Base-by-base conservation (phyloP, 441 rosid species). In the Flueggea neowawraea region DNA sequence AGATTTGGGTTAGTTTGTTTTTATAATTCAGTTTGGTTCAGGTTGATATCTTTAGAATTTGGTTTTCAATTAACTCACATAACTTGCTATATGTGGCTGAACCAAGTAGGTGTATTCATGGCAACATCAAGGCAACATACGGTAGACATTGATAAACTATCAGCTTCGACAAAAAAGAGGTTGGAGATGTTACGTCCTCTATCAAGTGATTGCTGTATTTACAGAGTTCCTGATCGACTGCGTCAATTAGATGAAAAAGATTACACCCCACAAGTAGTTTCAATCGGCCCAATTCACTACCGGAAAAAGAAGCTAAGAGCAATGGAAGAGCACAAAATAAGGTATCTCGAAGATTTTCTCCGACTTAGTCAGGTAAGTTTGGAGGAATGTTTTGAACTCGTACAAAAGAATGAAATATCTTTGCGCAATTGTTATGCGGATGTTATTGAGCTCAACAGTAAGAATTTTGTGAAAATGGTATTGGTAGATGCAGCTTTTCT, bases 271-370 rank as follows among this genome's bases (percentile, higher is more conserved):
- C 55, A 45, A 32, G 33, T 67, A 11, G 55, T 67, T n/a, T 67
- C 70, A 3, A 60, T 63, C n/a, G 67, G 67, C 2, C 67, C 60
- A 10, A 36, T 63, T 31, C 67, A 63, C 54, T 59, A 15, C 16
- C 59, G 45, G 4, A 44, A 32, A 2, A 4, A 31, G 15, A 15
- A 28, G 0, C 49, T 63, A 11, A 6, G 8, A 12, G 33, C 15
- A 9, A 31, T n/a, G n/a, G n/a, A n/a, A n/a, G n/a, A n/a, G n/a
- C n/a, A n/a, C n/a, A n/a, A n/a, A n/a, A n/a, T n/a, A 59, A 31
- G 67, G 53, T 54, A 54, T 16, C 67, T 63, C 0, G 14, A 1
- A 0, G 31, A 45, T 3, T 63, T 63, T 54, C 53, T 43, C 16
- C 3, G 43, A n/a, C 43, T 16, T 8, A 0, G 52, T 12, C 0